A percentile compares a stretch with the other conserved stretches of the same genome.
These are phyloP conservation scores for Mycena rosella DNA, from an alignment of 768 basidiomycete species.

Conservation along the genomic window DNA sequence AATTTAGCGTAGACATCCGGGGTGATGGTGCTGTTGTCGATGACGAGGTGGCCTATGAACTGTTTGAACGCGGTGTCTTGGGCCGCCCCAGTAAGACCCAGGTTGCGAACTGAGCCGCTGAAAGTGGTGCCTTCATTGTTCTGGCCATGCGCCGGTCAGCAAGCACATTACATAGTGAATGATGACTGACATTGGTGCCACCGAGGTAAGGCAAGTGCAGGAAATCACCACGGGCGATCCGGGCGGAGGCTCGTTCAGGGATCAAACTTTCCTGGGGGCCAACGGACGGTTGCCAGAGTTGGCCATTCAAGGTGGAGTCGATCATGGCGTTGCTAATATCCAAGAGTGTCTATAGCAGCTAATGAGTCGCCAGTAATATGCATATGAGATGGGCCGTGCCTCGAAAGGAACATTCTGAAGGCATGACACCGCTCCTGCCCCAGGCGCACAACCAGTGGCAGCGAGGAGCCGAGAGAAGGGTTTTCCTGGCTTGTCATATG, in stretches of 20 bases:
- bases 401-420: slow-evolving; percentile 60
- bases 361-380: not conserved
- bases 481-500: slow-evolving; percentile 65
- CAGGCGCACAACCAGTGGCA: slow-evolving; percentile 60
- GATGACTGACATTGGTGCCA: slow-evolving; percentile 64
- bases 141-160: slow-evolving; percentile 43
- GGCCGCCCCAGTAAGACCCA: slow-evolving; percentile 52
- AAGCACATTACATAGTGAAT: slow-evolving; percentile 26
- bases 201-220: slow-evolving; percentile 65
- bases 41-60: slow-evolving; percentile 63
- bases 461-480: slow-evolving; percentile 61
- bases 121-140: slow-evolving; percentile 67
- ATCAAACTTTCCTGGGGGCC: slow-evolving; percentile 65
- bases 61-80: slow-evolving; percentile 59
- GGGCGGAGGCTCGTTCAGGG: slow-evolving; percentile 58
- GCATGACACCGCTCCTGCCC: slow-evolving; percentile 55
- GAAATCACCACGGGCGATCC: slow-evolving; percentile 62
- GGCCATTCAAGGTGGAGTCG: slow-evolving; percentile 57
- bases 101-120: slow-evolving; percentile 52
- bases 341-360: slow-evolving; percentile 56
- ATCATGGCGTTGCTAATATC: slow-evolving; percentile 64
- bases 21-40: slow-evolving; percentile 65
- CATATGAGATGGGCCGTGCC: slow-evolving; percentile 37
- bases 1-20: slow-evolving; percentile 55
- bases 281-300: slow-evolving; percentile 70